Evolutionary conservation across 129 eudicot genomes (phyloP), one percentile per base, ranked within the genome.

Genomic region (Ambrosia trifida): DNA sequence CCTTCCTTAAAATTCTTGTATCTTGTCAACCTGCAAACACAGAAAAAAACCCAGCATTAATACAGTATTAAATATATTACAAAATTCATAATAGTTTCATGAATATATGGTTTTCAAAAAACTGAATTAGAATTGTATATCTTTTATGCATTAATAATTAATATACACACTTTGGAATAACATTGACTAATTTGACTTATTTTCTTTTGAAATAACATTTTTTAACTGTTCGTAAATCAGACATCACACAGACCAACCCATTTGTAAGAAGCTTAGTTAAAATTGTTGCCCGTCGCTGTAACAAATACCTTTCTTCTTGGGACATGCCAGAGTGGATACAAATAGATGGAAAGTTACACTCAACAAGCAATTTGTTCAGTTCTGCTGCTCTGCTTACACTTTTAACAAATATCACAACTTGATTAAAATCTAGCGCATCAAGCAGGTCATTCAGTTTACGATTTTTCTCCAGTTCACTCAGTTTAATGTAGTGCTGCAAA

Each of bases 261-360:
- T 44, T 44, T 44, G 14, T 44, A 44, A 43, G 47, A 0, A 7
- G 12, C 52, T 13, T 7, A 16, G 7, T 51, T 17, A 16, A 17
- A 4, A 51, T n/a, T n/a, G 56, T 9, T 1, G n/a, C 7, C 8
- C 0, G 2, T n/a, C 4, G 16, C 56, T 4, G 10, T n/a, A 50
- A 47, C 52, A 16, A 6, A 60, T 20, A 72, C 70, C 70, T 62
- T 20, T 73, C 78, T 61, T 73, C 77, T 56, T 73, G 77, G 31
- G 70, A 73, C 77, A 73, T 59, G 70, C 82, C 82, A 78, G 78
- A 78, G 60, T 78, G 82, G 49, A 72, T 72, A 28, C 78, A 78
- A 10, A 78, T 72, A 31, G 82, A 78, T 4, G 82, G 82, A 52
- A 78, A 72, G 53, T 72, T 78, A 69, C 82, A 78, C 38, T 78